Conservation (phyloP, 2,329 filamentous ascomycete genomes). For the Botrytis porri region DNA sequence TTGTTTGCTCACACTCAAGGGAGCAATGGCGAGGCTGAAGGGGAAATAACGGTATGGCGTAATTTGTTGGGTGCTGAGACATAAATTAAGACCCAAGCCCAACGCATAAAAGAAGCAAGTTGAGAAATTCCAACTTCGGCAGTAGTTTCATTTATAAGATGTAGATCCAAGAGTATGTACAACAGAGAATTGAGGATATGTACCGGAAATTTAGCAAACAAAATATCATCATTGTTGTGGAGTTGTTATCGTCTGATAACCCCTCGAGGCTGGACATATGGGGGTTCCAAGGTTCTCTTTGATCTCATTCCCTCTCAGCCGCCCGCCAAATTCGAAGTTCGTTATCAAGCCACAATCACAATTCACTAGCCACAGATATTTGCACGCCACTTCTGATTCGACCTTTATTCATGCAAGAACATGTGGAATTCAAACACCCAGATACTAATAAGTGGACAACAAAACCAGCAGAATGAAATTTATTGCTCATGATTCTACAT, state of each 20-base stretch:
- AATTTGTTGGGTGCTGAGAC: slow-evolving; percentile 19
- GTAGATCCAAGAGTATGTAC: neutral
- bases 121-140: neutral
- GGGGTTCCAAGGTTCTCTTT: neutral
- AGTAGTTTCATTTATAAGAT: neutral
- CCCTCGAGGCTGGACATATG: slow-evolving; percentile 1
- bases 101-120: neutral
- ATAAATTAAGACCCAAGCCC: slow-evolving; percentile 2
- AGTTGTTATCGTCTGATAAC: slow-evolving; percentile 4
- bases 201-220: neutral
- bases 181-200: neutral
- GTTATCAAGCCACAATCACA: neutral
- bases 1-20: neutral
- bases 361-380: slow-evolving; percentile 8
- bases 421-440: slow-evolving; percentile 12
- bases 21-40: slow-evolving; percentile 24
- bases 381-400: slow-evolving; percentile 27
- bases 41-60: slow-evolving; percentile 23
- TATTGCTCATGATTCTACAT: slow-evolving; percentile 16
- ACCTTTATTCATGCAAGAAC: slow-evolving; percentile 18
- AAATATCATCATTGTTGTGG: slow-evolving; percentile 5
- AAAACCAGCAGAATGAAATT: slow-evolving; percentile 13
- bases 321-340: neutral
- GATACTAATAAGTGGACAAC: slow-evolving; percentile 15
- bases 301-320: neutral